A percentile compares a stretch with the other conserved stretches of the same genome.
Conservation (phyloP, 2,329 filamentous ascomycete species). For the Aureobasidium sp. region DNA sequence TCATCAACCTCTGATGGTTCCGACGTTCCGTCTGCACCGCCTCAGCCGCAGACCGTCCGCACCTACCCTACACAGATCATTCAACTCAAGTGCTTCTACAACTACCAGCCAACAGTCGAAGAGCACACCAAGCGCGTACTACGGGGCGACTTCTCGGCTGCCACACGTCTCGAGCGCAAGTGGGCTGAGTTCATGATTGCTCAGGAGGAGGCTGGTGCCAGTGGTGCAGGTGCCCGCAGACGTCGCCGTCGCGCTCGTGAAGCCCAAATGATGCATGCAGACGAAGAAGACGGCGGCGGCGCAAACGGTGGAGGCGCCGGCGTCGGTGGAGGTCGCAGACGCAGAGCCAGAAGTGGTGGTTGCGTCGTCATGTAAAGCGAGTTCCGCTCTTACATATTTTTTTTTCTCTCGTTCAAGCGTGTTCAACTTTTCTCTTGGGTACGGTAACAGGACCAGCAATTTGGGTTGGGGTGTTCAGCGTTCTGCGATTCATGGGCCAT, state of each 20-base stretch:
- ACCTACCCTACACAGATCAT: conserved; percentile 74
- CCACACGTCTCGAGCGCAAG: conserved; percentile 74
- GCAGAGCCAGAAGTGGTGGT: conserved; percentile 43
- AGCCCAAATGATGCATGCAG: conserved; percentile 70
- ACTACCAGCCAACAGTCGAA: conserved; percentile 89
- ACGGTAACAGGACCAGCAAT: not conserved
- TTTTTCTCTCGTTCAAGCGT: not conserved
- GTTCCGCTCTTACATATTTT: not conserved
- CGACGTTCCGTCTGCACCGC: not conserved
- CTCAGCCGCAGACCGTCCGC: conserved; percentile 1
- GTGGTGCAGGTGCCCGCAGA: conserved; percentile 59
- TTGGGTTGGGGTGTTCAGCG: not conserved
- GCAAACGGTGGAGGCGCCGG: conserved; percentile 22
- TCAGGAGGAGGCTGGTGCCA: conserved; percentile 71
- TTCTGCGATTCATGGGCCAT: not conserved
- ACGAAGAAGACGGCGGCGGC: conserved; percentile 67
- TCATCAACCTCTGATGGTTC: too few relatives aligned
- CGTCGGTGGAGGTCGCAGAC: conserved; percentile 32
- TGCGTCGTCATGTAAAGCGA: conserved; percentile 42
- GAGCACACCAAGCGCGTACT: conserved; percentile 86
- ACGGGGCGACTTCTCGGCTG: conserved; percentile 65
- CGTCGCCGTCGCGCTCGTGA: conserved; percentile 72
- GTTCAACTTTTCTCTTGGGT: not conserved
- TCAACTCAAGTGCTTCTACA: conserved; percentile 86
- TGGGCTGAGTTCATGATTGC: conserved; percentile 95